Conservation (phyloP, 2,329 filamentous ascomycete genomes). For the Ophiocordyceps robertsii region DNA sequence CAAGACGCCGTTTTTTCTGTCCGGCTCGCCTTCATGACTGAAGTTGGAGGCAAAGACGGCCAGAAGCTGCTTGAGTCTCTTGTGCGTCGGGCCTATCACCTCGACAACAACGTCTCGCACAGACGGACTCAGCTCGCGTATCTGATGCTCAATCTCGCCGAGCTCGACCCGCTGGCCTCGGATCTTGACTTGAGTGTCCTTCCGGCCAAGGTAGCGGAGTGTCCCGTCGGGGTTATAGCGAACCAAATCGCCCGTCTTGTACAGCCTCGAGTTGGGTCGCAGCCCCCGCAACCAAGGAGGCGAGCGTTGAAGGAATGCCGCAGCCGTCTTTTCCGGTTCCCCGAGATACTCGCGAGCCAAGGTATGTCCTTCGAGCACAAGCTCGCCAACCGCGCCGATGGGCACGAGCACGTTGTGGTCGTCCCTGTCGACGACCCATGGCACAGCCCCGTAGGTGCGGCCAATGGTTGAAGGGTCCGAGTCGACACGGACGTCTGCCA, state of each 20-base stretch:
- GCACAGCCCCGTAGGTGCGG: not conserved
- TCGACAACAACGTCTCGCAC: slow-evolving; percentile 1
- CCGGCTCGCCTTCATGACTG: not conserved
- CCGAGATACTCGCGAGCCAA: slow-evolving; percentile 36
- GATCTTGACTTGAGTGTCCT: no score
- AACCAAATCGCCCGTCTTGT: slow-evolving; percentile 36
- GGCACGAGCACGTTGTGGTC: slow-evolving; percentile 14
- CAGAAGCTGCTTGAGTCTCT: not conserved
- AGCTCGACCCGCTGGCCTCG: slow-evolving; percentile 43
- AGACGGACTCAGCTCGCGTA: not conserved
- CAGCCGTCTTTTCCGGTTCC: slow-evolving; percentile 27
- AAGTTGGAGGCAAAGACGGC: not conserved
- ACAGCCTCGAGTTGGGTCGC: slow-evolving; percentile 13
- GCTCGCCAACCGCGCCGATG: slow-evolving; percentile 19
- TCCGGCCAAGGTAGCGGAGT: slow-evolving; percentile 33
- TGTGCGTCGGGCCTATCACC: not conserved
- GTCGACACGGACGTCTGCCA: not conserved
- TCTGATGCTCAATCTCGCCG: slow-evolving; percentile 12
- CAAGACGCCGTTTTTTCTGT: not conserved
- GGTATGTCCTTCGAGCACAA: slow-evolving; percentile 26
- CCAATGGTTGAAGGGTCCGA: slow-evolving; percentile 2
- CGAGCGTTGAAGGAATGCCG: slow-evolving; percentile 27
- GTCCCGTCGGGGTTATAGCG: slow-evolving; percentile 25
- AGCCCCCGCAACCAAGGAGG: slow-evolving; percentile 12
- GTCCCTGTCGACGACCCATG: slow-evolving; percentile 18